These are phyloP conservation scores for Trichoderma pleuroti DNA, from an alignment of 2,329 filamentous ascomycete species.

Conservation along the genomic window DNA sequence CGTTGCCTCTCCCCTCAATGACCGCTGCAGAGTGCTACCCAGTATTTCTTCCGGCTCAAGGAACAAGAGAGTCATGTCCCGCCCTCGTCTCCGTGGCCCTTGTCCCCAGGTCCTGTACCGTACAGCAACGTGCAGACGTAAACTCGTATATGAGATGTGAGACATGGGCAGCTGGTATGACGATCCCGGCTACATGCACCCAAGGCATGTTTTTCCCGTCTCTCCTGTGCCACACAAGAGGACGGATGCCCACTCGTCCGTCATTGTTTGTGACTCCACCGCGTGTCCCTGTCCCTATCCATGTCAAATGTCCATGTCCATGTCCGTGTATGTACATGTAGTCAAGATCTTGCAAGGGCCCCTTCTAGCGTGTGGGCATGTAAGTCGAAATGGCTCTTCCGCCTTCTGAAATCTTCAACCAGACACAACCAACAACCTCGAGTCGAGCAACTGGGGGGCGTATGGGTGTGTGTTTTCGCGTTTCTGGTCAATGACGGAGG, in stretches of 20 bases:
- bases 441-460: background rate
- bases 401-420: constrained; percentile 8
- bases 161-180: background rate
- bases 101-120: background rate
- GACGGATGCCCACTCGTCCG: background rate
- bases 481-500: background rate
- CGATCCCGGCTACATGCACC: constrained; percentile 5
- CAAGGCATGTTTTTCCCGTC: constrained; percentile 5
- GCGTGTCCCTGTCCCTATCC: background rate
- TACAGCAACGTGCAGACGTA: background rate
- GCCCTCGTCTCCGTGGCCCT: background rate
- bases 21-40: background rate
- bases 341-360: constrained; percentile 7
- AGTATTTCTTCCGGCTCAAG: background rate
- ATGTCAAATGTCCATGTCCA: background rate
- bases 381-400: constrained; percentile 8
- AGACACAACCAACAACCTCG: constrained; percentile 4
- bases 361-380: constrained; percentile 2
- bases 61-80: background rate
- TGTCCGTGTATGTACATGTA: background rate
- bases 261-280: background rate
- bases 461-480: background rate
- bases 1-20: background rate
- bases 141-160: background rate
- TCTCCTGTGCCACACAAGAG: background rate